Base-by-base conservation (phyloP, 495 filamentous ascomycete genomes). In the Tuber calosporum region DNA sequence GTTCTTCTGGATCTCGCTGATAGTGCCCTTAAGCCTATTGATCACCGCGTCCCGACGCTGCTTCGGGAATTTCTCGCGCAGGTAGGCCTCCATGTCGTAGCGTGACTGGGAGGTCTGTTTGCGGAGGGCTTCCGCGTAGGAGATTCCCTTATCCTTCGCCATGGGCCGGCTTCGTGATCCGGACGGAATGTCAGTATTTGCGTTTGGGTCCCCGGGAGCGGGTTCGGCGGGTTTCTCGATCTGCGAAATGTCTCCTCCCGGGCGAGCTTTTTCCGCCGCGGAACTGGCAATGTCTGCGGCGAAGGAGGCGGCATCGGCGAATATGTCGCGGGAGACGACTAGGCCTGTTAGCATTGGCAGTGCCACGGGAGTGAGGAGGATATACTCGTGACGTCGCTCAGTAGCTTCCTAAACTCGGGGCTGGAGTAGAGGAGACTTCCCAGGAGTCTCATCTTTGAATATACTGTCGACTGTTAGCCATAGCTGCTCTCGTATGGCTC, bases 21-120 rank as follows among this genome's bases (percentile, higher is more conserved):
- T 66, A 11, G 76, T 58, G 69, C 73, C 71, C 69, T 81, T 81
- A 34, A 81, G 39, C 6, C 79, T 68, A 38, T 81, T 79, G 20
- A 81, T 67, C 30, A 81, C 79, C 20, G 79, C 79, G 53, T 81
- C 79, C 20, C 79, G 72, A 19, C 79, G 73, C 74, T 81, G 79
- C 37, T 81, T 81, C 17, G 79, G 79, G 39, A 81, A 81, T 26
- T 81, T 81, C 68, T 81, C 73, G 17, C 74, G 79, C 20, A 81
- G 72, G 37, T 81, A 81, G 3, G 76, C 70, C 67, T 81, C 79
- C n/a, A 81, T 67, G 30, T 81, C 79, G 9, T 79, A 76, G 19
- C 79, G 75, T 20, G 75, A 69, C 37, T 79, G 72, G 11, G 74
- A 69, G 19, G 67, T 41, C 40, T 72, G 72, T 26, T 62, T 66